Percentiles rank a stretch among this genome's conserved stretches.
phyloP scores from a whole-genome alignment of 2,329 filamentous ascomycete genomes.

The Alternaria triticimaculans region DNA sequence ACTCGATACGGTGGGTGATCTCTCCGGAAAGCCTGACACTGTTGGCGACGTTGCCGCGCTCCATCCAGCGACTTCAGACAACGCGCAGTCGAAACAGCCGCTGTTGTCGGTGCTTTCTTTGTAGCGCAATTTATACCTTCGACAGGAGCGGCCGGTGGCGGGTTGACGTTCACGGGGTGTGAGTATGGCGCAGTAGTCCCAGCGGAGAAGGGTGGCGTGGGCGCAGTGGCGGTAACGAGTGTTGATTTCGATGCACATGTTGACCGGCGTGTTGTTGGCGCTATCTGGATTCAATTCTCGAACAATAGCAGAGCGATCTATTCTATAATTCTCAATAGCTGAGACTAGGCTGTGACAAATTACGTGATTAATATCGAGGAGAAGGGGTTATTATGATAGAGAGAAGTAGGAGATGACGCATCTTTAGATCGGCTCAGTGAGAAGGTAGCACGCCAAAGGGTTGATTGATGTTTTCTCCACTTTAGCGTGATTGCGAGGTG shows the following conservation, averaged over 20 bases:
- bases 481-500: neutral
- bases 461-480: neutral
- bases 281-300: neutral
- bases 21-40: neutral
- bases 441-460: neutral
- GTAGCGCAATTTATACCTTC: slow-evolving; percentile 11
- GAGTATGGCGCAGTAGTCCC: slow-evolving; percentile 23
- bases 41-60: neutral
- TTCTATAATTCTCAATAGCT: neutral
- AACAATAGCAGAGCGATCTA: neutral
- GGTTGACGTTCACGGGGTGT: neutral
- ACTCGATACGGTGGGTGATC: neutral
- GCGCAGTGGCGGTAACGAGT: slow-evolving; percentile 16
- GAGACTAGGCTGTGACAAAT: neutral
- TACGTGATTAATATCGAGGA: neutral
- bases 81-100: neutral
- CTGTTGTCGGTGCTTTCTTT: neutral
- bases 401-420: no score
- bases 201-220: slow-evolving; percentile 13
- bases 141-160: slow-evolving; percentile 10
- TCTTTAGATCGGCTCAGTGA: no score
- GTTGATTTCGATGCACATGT: slow-evolving; percentile 21
- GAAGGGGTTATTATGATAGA: no score
- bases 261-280: neutral
- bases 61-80: neutral